Base-by-base conservation (phyloP, 352 stramenopile species). In the Phytophthora agathidicida region DNA sequence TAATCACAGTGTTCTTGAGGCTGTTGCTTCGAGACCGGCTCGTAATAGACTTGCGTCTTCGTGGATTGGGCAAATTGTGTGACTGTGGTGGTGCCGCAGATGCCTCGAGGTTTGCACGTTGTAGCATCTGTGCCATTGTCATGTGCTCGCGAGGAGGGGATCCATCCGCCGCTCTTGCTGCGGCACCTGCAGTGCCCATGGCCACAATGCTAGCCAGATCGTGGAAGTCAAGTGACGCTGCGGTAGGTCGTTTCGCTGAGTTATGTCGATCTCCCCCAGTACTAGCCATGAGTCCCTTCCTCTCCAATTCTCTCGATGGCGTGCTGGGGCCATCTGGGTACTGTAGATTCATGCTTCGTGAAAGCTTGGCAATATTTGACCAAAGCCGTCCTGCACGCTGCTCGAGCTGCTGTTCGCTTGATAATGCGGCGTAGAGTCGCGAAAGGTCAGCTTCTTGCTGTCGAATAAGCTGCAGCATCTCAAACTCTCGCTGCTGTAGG, bases 401-500 rank as follows among this genome's bases (percentile, higher is more conserved):
- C 35, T 91, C 73, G 3, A 92, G 54, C 14, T 81, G 71, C 41
- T 94, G 86, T 1, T 92, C 77, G 7, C 62, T 73, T 1, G 63
- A 79, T 16, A 94, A 35, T 8, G 86, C 63, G 3, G 78, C 77
- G 27, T 87, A 85, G 9, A 93, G 49, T 26, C 77, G 71, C 11
- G 82, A 89, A 3, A 95, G 64, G 50, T 95, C 73, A 0, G 77
- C 73, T 51, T 95, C 86, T 55, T 95, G 86, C 53, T 92, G 82
- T 5, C 84, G 80, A 57, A 95, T 93, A 16, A 95, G 50, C 53
- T 82, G 67, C 16, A 92, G 67, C 80, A 95, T 92, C 32, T 95
- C 86, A 17, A 88, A 90, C 47, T 95, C 86, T 24, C 86, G 86
- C 62, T 95, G 86, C 53, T 95, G 86, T 30, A 95, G 49, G 1